Conservation (phyloP, 1,139 yeast genomes). For the Candida mesenterica region DNA sequence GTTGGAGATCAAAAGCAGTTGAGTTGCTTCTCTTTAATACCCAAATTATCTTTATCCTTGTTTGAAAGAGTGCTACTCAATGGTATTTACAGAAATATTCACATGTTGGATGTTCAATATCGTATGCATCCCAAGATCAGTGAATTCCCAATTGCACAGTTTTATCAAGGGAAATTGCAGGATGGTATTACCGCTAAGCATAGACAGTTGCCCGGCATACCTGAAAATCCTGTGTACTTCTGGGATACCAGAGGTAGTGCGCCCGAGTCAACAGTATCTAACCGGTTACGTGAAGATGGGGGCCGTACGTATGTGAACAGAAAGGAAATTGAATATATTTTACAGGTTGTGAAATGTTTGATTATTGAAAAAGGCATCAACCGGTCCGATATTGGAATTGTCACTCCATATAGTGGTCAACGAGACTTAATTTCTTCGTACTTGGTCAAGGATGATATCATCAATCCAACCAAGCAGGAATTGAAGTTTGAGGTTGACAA, state of each 20-base stretch:
- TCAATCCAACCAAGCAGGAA: constrained; percentile 54
- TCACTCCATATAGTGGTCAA: constrained; percentile 75
- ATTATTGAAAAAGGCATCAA: constrained; percentile 53
- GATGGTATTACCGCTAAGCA: constrained; percentile 60
- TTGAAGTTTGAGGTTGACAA: constrained; percentile 54
- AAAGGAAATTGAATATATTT: constrained; percentile 50
- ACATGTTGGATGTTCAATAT: constrained; percentile 70
- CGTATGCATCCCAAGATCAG: constrained; percentile 66
- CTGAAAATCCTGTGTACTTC: constrained; percentile 47
- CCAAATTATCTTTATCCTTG: constrained; percentile 55
- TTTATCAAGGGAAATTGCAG: constrained; percentile 52
- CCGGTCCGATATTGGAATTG: constrained; percentile 56
- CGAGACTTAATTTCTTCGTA: constrained; percentile 57
- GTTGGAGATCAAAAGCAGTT: constrained; percentile 72
- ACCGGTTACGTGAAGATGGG: constrained; percentile 43
- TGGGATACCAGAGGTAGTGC: constrained; percentile 49
- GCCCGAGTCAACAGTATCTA: constrained; percentile 46
- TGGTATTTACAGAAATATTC: constrained; percentile 57
- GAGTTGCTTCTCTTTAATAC: constrained; percentile 66
- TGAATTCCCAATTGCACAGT: constrained; percentile 59
- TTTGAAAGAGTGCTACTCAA: constrained; percentile 59
- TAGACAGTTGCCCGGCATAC: constrained; percentile 41
- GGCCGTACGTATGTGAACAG: constrained; percentile 56
- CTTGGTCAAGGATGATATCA: constrained; percentile 48
- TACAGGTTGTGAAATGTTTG: constrained; percentile 46